Evolutionary conservation across 1,139 yeast genomes (phyloP), one percentile per base, ranked within the genome.

Genomic region (Suhomyces terraborum): DNA sequence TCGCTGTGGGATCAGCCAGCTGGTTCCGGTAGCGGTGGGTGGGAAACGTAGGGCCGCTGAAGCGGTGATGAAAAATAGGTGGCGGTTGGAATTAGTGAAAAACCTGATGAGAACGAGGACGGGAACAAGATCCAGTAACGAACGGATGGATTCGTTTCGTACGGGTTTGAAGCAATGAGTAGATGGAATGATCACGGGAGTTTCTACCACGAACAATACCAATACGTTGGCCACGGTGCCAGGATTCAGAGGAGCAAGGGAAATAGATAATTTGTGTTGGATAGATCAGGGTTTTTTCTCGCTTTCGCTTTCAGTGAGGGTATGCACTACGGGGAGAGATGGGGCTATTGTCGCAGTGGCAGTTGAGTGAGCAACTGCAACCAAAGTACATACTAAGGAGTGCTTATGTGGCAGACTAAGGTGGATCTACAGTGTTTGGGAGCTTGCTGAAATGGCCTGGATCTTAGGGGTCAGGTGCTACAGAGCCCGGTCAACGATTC

Each of bases 251-350:
- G 16, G 13, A 24, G 27, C 27, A 24, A 24, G 12, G 27, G 27
- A 8, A 10, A 8, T 13, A 12, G 16, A 12, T 24, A 3, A 24
- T 12, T 16, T 24, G 27, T 24, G 16, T 12, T 14, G 10, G 13
- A 24, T 18, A 27, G 10, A 32, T 32, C 35, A 24, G 27, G 27
- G 27, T 24, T 24, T 24, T 24, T 24, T 24, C 27, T 24, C 27
- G 13, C 23, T 21, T n/a, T 21, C 8, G 10, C 27, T 8, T 24
- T 16, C 27, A 24, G 4, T 24, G 27, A 24, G 27, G 14, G 27
- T 24, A 24, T 12, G 27, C 27, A 24, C 27, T 24, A 12, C 27
- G 27, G 27, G 16, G 16, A 24, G 27, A 24, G 27, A 24, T 24
- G 27, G 27, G 27, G 9, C 27, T 4, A 7, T 24, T 9, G 6